These are phyloP conservation scores for Trametopsis cervina DNA, from an alignment of 768 basidiomycete genomes.

Conservation along the genomic window DNA sequence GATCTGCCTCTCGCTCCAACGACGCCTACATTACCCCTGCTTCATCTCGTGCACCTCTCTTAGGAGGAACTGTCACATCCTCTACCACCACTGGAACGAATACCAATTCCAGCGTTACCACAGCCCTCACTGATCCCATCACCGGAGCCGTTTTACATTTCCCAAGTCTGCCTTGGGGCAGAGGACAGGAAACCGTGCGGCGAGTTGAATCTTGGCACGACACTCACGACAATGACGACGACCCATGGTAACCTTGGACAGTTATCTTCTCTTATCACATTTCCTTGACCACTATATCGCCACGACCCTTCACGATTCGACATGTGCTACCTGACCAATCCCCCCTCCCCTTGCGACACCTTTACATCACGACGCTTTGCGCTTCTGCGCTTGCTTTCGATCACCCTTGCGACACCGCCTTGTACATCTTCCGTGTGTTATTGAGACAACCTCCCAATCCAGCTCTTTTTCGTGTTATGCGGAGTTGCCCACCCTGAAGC, in stretches of 20 bases:
- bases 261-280: neutral
- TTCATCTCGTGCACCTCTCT: conserved; percentile 8
- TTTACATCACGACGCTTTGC: conserved; percentile 1
- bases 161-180: conserved; percentile 20
- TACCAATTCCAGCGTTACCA: conserved; percentile 26
- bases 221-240: conserved; percentile 8
- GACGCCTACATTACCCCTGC: neutral
- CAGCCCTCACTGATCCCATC: conserved; percentile 26
- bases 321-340: neutral
- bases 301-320: neutral
- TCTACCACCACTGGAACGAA: conserved; percentile 18
- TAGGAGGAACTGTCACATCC: conserved; percentile 22
- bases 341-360: conserved; percentile 2
- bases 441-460: too few relatives aligned
- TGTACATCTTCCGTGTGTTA: too few relatives aligned
- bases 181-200: conserved; percentile 6
- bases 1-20: neutral
- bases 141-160: conserved; percentile 26
- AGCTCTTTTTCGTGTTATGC: too few relatives aligned
- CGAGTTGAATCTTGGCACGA: conserved; percentile 9
- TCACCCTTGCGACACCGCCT: too few relatives aligned
- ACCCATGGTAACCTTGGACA: neutral
- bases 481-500: too few relatives aligned
- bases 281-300: neutral
- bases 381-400: neutral